Conservation (phyloP, 2,329 filamentous ascomycete species). For the Phaeosphaeriaceae sp. region DNA sequence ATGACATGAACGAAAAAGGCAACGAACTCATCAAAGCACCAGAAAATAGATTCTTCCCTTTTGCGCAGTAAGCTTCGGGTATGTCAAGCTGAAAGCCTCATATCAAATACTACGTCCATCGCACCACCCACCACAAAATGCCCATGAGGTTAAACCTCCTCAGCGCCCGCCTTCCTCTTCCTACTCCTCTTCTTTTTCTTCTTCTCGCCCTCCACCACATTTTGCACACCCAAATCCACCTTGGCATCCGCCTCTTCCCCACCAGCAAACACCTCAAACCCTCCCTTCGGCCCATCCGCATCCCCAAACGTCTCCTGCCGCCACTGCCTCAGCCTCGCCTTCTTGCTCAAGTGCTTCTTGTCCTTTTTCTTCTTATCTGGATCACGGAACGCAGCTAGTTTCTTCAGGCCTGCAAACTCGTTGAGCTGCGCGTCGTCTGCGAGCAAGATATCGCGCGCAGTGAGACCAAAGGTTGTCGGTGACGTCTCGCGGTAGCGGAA, state of each 20-base stretch:
- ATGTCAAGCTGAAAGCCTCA: neutral
- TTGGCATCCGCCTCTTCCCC: constrained; percentile 9
- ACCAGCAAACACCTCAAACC: constrained; percentile 42
- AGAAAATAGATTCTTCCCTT: neutral
- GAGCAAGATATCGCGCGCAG: constrained; percentile 87
- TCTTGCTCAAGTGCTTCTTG: constrained; percentile 88
- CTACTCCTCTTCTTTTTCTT: constrained; percentile 36
- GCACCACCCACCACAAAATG: neutral
- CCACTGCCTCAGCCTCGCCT: constrained; percentile 89
- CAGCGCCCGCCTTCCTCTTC: constrained; percentile 25
- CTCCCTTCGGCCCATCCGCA: constrained; percentile 59
- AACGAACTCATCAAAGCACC: neutral
- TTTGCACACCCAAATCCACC: constrained; percentile 6
- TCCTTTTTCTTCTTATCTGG: constrained; percentile 88
- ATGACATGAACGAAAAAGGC: no score
- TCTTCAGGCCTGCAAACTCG: constrained; percentile 91
- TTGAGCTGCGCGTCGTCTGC: constrained; percentile 87
- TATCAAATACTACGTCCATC: neutral
- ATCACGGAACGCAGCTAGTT: constrained; percentile 88
- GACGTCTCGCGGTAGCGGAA: constrained; percentile 97
- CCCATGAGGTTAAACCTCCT: constrained; percentile 6
- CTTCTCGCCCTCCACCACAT: constrained; percentile 28
- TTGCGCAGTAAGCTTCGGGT: neutral
- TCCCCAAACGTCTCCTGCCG: constrained; percentile 71
- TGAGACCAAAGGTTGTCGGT: constrained; percentile 87